Percentiles rank a stretch among this genome's conserved stretches.
phyloP scores from a whole-genome alignment of 495 filamentous ascomycete species.

The Neurospora sp. region DNA sequence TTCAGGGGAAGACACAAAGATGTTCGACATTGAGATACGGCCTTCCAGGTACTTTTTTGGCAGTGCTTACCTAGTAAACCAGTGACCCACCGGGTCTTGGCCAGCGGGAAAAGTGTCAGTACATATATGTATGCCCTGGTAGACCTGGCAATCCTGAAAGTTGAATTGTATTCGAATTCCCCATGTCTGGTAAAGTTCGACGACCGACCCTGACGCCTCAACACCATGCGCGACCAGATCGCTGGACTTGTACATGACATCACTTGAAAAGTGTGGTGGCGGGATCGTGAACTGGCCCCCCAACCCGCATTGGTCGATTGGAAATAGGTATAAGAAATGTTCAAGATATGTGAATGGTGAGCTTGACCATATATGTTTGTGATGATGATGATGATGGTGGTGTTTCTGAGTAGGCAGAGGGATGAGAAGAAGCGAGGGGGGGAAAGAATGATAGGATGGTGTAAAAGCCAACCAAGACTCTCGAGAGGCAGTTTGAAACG shows the following conservation, averaged over 20 bases:
- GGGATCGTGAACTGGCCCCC: not conserved
- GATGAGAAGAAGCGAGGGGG: not conserved
- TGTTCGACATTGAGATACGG: too few species aligned
- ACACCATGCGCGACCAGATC: not conserved
- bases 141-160: not conserved
- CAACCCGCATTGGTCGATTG: not conserved
- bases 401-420: not conserved
- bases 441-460: not conserved
- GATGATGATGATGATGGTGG: not conserved
- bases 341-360: not conserved
- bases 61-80: too few species aligned
- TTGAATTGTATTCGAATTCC: not conserved
- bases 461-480: not conserved
- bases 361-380: not conserved
- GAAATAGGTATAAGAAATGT: not conserved
- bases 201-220: not conserved
- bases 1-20: too few species aligned
- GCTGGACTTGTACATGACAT: not conserved
- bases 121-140: not conserved
- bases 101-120: constrained; percentile 24
- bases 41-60: too few species aligned
- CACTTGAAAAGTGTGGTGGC: not conserved
- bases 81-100: constrained; percentile 47
- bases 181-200: not conserved
- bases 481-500: not conserved